Evolutionary conservation across 768 basidiomycete genomes (phyloP).

Genomic region (Chalciporus sphaerocephalus): DNA sequence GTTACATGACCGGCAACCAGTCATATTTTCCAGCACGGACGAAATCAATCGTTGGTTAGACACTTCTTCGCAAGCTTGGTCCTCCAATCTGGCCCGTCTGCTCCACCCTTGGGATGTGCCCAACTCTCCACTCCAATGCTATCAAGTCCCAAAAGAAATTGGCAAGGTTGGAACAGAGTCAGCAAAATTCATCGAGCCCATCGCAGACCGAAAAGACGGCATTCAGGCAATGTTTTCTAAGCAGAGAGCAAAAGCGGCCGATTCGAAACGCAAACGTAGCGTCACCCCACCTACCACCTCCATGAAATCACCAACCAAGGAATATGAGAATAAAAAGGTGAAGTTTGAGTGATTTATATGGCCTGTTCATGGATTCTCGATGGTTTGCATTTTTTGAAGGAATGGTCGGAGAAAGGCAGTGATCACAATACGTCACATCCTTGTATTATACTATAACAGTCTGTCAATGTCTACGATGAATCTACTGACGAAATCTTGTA

Average conservation of each 20-base stretch:
- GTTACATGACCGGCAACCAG: slow-evolving; percentile 90
- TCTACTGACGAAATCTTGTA: background rate
- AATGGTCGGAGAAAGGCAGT: background rate
- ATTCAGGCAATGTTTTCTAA: slow-evolving; percentile 79
- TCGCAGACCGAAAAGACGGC: slow-evolving; percentile 77
- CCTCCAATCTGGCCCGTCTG: slow-evolving; percentile 50
- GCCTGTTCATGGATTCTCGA: background rate
- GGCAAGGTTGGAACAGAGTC: slow-evolving; percentile 88
- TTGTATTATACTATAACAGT: slow-evolving; percentile 13
- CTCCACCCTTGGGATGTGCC: slow-evolving; percentile 56
- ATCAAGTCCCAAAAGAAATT: slow-evolving; percentile 84
- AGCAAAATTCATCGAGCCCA: slow-evolving; percentile 73
- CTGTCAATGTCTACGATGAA: background rate
- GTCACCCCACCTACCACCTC: slow-evolving; percentile 7
- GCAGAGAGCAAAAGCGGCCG: slow-evolving; percentile 38
- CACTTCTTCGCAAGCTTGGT: slow-evolving; percentile 65
- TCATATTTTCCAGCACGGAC: slow-evolving; percentile 61
- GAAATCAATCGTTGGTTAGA: slow-evolving; percentile 78
- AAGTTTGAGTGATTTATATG: slow-evolving; percentile 10
- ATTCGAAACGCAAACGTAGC: slow-evolving; percentile 30
- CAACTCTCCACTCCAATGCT: slow-evolving; percentile 61
- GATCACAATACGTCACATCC: background rate
- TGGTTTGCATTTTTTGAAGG: background rate
- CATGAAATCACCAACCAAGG: slow-evolving; percentile 4
- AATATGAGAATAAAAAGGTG: slow-evolving; percentile 18